Percentiles rank a stretch among this genome's conserved stretches.
Conservation (phyloP, 2,329 filamentous ascomycete genomes). For the Cucurbitaria berberidis region DNA sequence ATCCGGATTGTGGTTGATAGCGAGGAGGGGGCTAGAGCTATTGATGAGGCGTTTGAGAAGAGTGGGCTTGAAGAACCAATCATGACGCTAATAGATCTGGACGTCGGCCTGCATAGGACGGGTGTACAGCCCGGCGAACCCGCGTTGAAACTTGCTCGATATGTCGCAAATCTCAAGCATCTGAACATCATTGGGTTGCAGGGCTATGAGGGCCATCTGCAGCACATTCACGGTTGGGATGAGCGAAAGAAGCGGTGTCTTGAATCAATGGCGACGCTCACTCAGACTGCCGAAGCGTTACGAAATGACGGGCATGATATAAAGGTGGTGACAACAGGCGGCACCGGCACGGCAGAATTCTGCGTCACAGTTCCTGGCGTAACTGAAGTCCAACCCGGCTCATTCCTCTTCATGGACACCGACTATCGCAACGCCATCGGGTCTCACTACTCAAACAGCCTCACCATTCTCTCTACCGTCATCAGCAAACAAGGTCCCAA, state of each 20-base stretch:
- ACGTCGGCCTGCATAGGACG: constrained; percentile 59
- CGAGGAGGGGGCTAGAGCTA: constrained; percentile 52
- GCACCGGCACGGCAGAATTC: constrained; percentile 61
- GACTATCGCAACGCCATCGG: constrained; percentile 63
- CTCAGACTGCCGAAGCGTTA: constrained; percentile 52
- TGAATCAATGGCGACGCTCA: constrained; percentile 55
- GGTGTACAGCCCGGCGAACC: constrained; percentile 54
- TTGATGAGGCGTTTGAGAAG: constrained; percentile 51
- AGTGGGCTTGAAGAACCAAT: constrained; percentile 50
- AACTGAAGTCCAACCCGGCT: constrained; percentile 62
- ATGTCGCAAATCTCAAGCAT: constrained; percentile 47
- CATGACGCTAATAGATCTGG: constrained; percentile 55
- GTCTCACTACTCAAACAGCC: constrained; percentile 55
- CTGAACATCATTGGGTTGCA: constrained; percentile 58
- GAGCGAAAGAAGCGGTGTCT: constrained; percentile 54
- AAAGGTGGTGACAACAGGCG: constrained; percentile 59
- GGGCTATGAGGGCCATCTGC: constrained; percentile 61
- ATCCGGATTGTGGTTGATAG: constrained; percentile 59
- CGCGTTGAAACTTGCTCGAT: constrained; percentile 50
- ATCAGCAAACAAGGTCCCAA: constrained; percentile 56
- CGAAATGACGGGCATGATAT: constrained; percentile 54
- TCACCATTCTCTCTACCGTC: constrained; percentile 58
- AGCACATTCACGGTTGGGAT: constrained; percentile 56
- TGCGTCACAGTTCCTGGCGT: constrained; percentile 58
- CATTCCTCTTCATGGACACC: constrained; percentile 65